Conservation (phyloP, 371 early-diverging fungal genomes). For the Conidiobolus incongruus region DNA sequence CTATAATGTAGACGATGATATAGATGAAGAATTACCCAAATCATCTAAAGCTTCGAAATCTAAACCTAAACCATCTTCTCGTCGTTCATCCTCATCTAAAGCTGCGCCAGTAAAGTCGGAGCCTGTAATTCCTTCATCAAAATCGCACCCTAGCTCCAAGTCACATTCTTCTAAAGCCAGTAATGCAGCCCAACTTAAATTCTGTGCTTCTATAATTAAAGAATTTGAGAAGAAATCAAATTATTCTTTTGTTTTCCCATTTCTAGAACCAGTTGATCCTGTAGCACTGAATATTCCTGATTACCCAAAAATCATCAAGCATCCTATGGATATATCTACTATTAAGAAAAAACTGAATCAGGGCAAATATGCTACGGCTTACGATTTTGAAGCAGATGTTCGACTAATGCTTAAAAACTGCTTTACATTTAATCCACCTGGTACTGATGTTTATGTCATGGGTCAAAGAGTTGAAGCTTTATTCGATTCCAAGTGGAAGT, state of each 20-base stretch:
- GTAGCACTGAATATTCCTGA: conserved; percentile 79
- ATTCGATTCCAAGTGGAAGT: conserved; percentile 71
- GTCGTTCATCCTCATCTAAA: conserved; percentile 2
- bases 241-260: conserved; percentile 47
- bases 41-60: conserved; percentile 5
- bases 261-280: conserved; percentile 83
- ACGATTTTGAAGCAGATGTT: conserved; percentile 67
- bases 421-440: conserved; percentile 76
- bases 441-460: conserved; percentile 67
- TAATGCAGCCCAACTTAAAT: conserved; percentile 32
- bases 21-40: neutral
- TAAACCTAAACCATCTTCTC: conserved; percentile 3
- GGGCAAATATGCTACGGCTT: conserved; percentile 41
- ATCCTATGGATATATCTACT: conserved; percentile 97
- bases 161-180: no score
- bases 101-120: conserved; percentile 11
- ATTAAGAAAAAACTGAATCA: conserved; percentile 64
- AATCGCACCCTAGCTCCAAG: no score
- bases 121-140: no score
- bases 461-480: conserved; percentile 53
- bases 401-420: conserved; percentile 86
- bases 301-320: conserved; percentile 78
- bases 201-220: conserved; percentile 36
- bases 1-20: neutral
- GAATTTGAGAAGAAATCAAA: conserved; percentile 61